Evolutionary conservation across 164 flowering plant species (phyloP), one percentile per base, ranked within the genome.

Genomic region (Malania oleifera): DNA sequence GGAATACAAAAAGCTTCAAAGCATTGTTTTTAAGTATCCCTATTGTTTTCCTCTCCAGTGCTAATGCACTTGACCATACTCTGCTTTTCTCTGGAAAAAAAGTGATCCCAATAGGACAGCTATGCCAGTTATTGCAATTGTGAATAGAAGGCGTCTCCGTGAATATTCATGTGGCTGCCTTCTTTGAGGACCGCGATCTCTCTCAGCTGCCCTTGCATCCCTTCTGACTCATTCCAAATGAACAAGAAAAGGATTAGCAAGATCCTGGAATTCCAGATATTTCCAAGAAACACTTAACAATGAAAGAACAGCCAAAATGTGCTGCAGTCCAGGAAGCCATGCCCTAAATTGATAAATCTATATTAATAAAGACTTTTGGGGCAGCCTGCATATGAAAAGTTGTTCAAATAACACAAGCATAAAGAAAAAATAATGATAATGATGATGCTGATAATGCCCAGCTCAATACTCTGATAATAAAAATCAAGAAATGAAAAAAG

Each of bases 31-130:
- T 17, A 4, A 2, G 22, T 22, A 17, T 7, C 17, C 3, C 17
- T 17, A 17, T 0, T 17, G 5, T 17, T 43, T 6, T 10, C 5
- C 22, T 4, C 12, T 22, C 43, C 14, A 39, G 1, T 43, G 46
- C 46, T 43, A 43, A 43, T 43, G 20, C 20, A 43, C 19, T 43
- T 43, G 46, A 22, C 18, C 22, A 17, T 17, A 22, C 22, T 43
- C 46, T 43, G 46, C 5, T 43, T 43, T 43, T 12, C 46, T 43
- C 46, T n/a, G 46, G 46, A 43, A 43, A 43, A 43, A 43, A 18
- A 43, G 46, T 43, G 46, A 43, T 17, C 46, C 46, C 22, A 43
- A 43, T 10, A 43, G 22, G 7, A 43, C 46, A 0, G 46, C 46
- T 17, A 43, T 43, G 22, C 46, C 46, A 4, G 46, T 43, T 43